A percentile compares a stretch with the other conserved stretches of the same genome.
These are phyloP conservation scores for Dacryopinax primogenitus DNA, from an alignment of 768 basidiomycete species.

Conservation along the genomic window DNA sequence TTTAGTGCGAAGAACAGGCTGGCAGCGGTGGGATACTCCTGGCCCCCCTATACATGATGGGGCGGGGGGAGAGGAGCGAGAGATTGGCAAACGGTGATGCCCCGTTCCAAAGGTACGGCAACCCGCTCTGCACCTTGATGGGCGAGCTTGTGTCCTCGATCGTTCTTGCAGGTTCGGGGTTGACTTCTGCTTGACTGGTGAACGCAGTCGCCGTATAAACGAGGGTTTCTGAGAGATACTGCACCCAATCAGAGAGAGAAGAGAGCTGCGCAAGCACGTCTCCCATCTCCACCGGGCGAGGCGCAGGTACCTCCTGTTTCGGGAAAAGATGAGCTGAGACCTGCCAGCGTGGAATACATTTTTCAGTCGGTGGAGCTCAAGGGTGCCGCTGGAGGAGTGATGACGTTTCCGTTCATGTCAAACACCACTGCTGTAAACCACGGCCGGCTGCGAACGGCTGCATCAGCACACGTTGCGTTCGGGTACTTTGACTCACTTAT, in stretches of 20 bases:
- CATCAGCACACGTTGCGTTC: background rate
- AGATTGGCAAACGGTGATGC: background rate
- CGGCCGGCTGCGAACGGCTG: background rate
- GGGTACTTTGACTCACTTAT: background rate
- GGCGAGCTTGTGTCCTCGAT: background rate
- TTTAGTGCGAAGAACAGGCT: conserved; percentile 70
- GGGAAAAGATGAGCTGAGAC: background rate
- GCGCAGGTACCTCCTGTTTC: background rate
- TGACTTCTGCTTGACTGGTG: background rate
- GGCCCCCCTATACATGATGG: conserved; percentile 41
- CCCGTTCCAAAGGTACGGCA: background rate
- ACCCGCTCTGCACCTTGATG: background rate
- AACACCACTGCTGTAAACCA: conserved; percentile 3
- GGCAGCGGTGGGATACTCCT: conserved; percentile 54
- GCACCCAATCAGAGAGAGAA: background rate
- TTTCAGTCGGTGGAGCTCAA: background rate
- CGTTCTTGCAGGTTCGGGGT: background rate
- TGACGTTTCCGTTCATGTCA: background rate
- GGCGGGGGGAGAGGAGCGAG: conserved; percentile 40
- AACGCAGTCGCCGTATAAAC: background rate
- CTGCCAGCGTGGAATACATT: background rate
- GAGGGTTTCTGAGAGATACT: background rate
- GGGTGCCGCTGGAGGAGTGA: background rate
- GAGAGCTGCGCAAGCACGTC: background rate
- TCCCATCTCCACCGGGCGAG: background rate